Evolutionary conservation across 2,329 filamentous ascomycete species (phyloP), one percentile per base, ranked within the genome.

Genomic region (Dactylellina parvicollis): DNA sequence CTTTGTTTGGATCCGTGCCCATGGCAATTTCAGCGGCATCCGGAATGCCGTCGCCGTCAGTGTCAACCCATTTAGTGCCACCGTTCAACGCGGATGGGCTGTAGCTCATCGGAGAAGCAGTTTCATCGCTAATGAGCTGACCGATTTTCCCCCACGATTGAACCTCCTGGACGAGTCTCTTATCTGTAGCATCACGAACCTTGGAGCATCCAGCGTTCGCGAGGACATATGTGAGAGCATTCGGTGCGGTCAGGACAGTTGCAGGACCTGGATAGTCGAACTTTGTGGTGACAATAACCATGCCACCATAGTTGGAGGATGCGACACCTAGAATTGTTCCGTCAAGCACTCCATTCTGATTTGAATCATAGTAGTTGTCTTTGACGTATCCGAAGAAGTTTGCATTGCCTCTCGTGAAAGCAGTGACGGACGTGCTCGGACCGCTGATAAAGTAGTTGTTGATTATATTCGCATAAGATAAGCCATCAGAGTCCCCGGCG

Each of bases 371-470:
- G 74, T 82, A 86, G 77, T 86, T 87, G 32, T 82, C 80, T 49
- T 82, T 80, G 10, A 85, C 84, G 46, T 85, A 86, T 14, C 82
- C 85, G 40, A 84, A 83, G 79, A 86, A 86, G 54, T 84, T 83
- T 1, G 78, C 80, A 62, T 86, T 86, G n/a, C 85, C 84, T n/a
- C 84, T 81, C 0, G 84, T 86, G 74, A 86, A 87, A 0, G 84
- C 83, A 0, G 83, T 81, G 1, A 82, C 82, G 24, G 78, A 82
- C 2, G 85, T 86, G 47, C 80, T 82, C 0, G 85, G 85, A 0
- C 85, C 85, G 1, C 82, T 83, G 70, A 87, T 84, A 78, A 86
- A 87, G 78, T 87, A 86, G 78, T 87, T 87, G 70, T 84, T 83
- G 57, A 86, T 80, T 62, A 87, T 84, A 72, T 87, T 85, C 3